Base-by-base conservation (phyloP, 306 rosid genomes). In the Clitoria ternatea region DNA sequence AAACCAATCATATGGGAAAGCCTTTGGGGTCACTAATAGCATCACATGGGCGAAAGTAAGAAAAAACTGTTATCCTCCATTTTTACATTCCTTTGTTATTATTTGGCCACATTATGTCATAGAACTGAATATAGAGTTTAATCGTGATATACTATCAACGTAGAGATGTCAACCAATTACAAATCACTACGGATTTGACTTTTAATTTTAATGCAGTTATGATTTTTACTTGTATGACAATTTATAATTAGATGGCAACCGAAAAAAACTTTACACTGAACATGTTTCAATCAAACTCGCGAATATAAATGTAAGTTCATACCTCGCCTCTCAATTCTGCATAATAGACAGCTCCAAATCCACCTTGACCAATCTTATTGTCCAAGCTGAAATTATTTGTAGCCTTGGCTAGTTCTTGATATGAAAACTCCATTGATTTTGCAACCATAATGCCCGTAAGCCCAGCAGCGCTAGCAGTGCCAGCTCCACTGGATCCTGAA, bases 281-380 rank as follows among this genome's bases (percentile, higher is more conserved):
- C n/a, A n/a, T n/a, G n/a, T n/a, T n/a, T n/a, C n/a, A n/a, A n/a
- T n/a, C n/a, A n/a, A n/a, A n/a, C n/a, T n/a, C n/a, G n/a, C n/a
- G 18, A 53, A 69, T 44, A 66, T 20, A 66, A 13, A 73, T 10
- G 23, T 32, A 37, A 44, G 10, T 64, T 79, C 83, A 11, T 76
- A 90, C 96, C 95, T 92, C 88, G 82, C 92, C 98, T 86, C 98
- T 83, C 64, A 90, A 63, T 61, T 89, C 98, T 40, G 95, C 98
- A 83, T 86, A 88, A 74, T 87, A 90, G 56, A 87, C 98, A 19
- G 89, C 90, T 61, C 96, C 98, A 40, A 92, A 89, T 63, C 95
- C 98, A 62, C 96, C 95, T 85, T 90, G 85, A 39, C 96, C 98
- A 66, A 92, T 89, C 81, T 90, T 89, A 53, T 85, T 73, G 39